A percentile compares a stretch with the other conserved stretches of the same genome.
phyloP scores from a whole-genome alignment of 2,329 filamentous ascomycete species.

The Penicillium sp. region DNA sequence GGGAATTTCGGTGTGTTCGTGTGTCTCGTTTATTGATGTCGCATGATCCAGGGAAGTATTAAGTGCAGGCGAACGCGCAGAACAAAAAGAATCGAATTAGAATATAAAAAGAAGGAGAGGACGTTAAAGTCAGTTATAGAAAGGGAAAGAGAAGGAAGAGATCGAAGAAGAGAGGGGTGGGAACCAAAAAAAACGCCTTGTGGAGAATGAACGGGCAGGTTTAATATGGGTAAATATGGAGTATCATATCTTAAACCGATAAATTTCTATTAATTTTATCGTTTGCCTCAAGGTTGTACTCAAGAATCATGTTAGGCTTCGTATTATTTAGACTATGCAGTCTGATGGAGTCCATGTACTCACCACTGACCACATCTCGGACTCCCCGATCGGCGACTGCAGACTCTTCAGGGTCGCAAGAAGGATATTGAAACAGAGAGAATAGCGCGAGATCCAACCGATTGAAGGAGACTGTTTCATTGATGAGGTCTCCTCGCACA shows the following conservation, averaged over 20 bases:
- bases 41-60: conserved; percentile 24
- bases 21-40: conserved; percentile 15
- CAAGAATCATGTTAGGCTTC: neutral
- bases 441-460: conserved; percentile 4
- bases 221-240: conserved; percentile 12
- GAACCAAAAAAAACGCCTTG: conserved; percentile 4
- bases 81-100: conserved; percentile 23
- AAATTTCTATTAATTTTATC: conserved; percentile 2
- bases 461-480: conserved; percentile 13
- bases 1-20: neutral
- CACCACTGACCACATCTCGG: conserved; percentile 10
- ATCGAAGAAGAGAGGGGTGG: conserved; percentile 21
- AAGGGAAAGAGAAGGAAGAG: conserved; percentile 13
- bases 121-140: conserved; percentile 20
- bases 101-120: conserved; percentile 28
- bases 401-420: conserved; percentile 15
- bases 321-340: conserved; percentile 13
- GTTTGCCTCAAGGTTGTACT: neutral
- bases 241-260: neutral
- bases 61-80: conserved; percentile 38
- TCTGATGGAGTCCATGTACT: conserved; percentile 6
- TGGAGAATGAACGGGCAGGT: conserved; percentile 16
- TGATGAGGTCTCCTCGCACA: conserved; percentile 14
- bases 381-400: conserved; percentile 19
- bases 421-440: conserved; percentile 14